Evolutionary conservation across 164 flowering plant species (phyloP).

Genomic region (Chimonanthus praecox): DNA sequence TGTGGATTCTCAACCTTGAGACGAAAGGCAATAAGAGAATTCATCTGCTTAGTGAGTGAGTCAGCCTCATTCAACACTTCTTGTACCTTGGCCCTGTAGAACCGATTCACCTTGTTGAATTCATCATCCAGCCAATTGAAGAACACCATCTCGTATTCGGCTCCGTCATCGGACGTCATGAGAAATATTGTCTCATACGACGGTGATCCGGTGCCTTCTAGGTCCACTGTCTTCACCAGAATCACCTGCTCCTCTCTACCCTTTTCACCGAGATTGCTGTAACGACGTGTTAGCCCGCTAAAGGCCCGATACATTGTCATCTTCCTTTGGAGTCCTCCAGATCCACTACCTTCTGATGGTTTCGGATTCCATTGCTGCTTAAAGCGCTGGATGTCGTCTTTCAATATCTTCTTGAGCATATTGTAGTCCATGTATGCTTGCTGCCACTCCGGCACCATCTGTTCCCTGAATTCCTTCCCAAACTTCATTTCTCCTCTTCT

Average conservation of each 20-base stretch:
- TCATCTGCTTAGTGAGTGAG: constrained; percentile 64
- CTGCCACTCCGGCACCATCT: constrained; percentile 81
- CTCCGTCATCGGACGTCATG: constrained; percentile 47
- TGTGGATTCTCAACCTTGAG: constrained; percentile 47
- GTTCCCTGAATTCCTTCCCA: constrained; percentile 53
- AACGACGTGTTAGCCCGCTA: constrained; percentile 19
- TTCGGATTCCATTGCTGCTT: constrained; percentile 1
- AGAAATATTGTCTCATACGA: constrained; percentile 47
- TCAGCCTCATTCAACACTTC: constrained; percentile 52
- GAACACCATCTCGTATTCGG: constrained; percentile 47
- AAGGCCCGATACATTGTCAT: constrained; percentile 26
- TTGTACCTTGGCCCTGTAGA: constrained; percentile 50
- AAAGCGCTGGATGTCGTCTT: constrained; percentile 13
- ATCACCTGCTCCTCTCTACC: constrained; percentile 16
- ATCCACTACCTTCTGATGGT: neutral
- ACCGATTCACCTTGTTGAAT: constrained; percentile 55
- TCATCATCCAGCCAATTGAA: constrained; percentile 63
- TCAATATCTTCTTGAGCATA: constrained; percentile 20
- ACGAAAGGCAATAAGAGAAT: constrained; percentile 65
- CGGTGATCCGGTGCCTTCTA: neutral
- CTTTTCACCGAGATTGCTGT: neutral
- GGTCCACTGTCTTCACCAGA: constrained; percentile 2
- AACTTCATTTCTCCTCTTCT: constrained; percentile 45
- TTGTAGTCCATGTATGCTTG: constrained; percentile 57
- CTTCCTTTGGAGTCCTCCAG: constrained; percentile 11